Percentiles rank a stretch among this genome's conserved stretches.
phyloP scores from a whole-genome alignment of 23 red algal species.

The Gracilaria caudata region DNA sequence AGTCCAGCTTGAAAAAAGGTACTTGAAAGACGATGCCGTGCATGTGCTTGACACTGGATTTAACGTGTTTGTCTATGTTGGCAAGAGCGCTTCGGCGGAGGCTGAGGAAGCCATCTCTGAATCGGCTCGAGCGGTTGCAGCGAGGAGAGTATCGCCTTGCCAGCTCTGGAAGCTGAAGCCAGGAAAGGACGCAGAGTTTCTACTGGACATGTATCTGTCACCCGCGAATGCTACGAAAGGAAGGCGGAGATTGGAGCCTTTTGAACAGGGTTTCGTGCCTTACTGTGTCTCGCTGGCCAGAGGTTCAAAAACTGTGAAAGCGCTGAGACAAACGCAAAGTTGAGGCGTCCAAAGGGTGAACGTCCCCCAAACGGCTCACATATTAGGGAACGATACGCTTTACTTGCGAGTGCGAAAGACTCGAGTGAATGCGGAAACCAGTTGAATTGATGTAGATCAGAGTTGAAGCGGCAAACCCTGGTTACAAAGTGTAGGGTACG shows the following conservation, averaged over 20 bases:
- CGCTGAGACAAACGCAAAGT: neutral
- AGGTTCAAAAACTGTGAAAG: constrained; percentile 46
- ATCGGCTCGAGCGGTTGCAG: constrained; percentile 54
- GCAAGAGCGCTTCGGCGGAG: constrained; percentile 19
- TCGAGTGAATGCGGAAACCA: constrained; percentile 4
- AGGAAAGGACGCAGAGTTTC: constrained; percentile 41
- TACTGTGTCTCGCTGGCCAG: constrained; percentile 43
- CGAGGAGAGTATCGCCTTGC: constrained; percentile 40
- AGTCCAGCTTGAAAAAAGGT: constrained; percentile 43
- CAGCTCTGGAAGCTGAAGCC: constrained; percentile 67
- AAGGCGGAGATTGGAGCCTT: constrained; percentile 12
- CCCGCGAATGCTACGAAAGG: neutral
- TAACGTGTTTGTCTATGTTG: constrained; percentile 72
- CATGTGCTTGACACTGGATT: constrained; percentile 64
- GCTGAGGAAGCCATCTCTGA: constrained; percentile 48
- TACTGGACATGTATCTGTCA: constrained; percentile 56
- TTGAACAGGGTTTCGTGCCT: constrained; percentile 41
- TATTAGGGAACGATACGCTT: neutral
- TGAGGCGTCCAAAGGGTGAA: neutral
- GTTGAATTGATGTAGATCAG: neutral
- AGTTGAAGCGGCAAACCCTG: constrained; percentile 4
- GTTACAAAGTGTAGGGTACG: constrained; percentile 17
- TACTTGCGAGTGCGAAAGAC: constrained; percentile 9
- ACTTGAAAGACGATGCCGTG: constrained; percentile 39
- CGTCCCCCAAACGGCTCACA: neutral